Base-by-base conservation (phyloP, 176 grass and related monocot species). In the Thalia dealbata region DNA sequence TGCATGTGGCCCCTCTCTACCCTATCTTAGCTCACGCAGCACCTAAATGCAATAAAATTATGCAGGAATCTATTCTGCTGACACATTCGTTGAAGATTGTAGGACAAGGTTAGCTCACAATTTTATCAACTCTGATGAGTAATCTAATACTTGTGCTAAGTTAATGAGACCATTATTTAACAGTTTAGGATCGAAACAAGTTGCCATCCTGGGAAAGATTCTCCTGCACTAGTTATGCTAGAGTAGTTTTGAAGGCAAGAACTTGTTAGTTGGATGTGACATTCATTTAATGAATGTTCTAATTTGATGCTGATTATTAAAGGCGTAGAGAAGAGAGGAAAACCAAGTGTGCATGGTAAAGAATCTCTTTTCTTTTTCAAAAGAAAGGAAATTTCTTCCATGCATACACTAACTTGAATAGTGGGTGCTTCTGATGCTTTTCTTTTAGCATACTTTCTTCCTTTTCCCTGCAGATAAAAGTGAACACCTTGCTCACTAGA, bases 11-110 rank as follows among this genome's bases (percentile, higher is more conserved):
- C 54, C 18, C 54, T 58, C 54, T 9, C 54, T 23, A 58, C 9
- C 54, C 54, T n/a, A 58, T 23, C 21, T 58, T 23, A 5, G 19
- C 54, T 58, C 22, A 22, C 15, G 18, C 21, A 58, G 21, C 54
- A 58, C 18, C 54, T 58, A n/a, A 58, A 58, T 14, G 54, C 54
- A 58, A 58, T 58, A n/a, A 58, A 58, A 55, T n/a, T 55, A 55
- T 48, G 45, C 45, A 48, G 45, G 45, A 48, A 13, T 48, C 45
- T 48, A 7, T 48, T 48, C 6, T 48, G 45, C 45, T 10, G 45
- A 48, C 1, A 44, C 9, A 48, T 48, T 48, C 45, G 4, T 9
- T 8, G 15, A 16, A 8, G 54, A 58, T 58, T 58, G 54, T 0
- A 58, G 54, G 21, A n/a, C 15, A 58, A 22, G 54, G n/a, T n/a